Evolutionary conservation across 2,329 filamentous ascomycete species (phyloP), one percentile per base, ranked within the genome.

Genomic region (Fusarium sambucinum): DNA sequence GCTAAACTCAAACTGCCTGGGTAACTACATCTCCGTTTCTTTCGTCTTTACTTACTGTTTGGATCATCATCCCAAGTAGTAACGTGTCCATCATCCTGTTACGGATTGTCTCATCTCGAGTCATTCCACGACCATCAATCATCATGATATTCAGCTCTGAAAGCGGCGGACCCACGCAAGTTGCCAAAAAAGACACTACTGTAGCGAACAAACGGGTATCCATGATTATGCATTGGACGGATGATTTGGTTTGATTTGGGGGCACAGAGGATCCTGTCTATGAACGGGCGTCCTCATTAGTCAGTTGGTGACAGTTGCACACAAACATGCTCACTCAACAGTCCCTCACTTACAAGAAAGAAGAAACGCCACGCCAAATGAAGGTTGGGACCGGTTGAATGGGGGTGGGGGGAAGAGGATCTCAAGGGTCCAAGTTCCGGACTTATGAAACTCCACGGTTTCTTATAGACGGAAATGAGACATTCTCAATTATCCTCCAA

Each of bases 361-460:
- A 53, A 27, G 42, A 46, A 38, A 51, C 44, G 60, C 66, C 66
- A 69, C 50, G 35, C 37, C 32, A 40, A 40, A 47, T 42, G 50
- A 40, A 41, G 37, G 35, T 47, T 57, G 54, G 47, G n/a, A 21
- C 29, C 42, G 59, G 59, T 47, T 69, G 38, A 55, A 57, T 59
- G 59, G 67, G 66, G 71, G 62, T 52, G 55, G 56, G 52, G 52
- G 10, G 33, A 9, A 50, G 55, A 37, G 55, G 37, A 37, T 25
- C 42, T 37, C 33, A 27, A 48, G 37, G 41, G 55, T 55, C 40
- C 32, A 59, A 64, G 59, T 58, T 61, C 59, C 70, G 72, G 72
- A 69, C 52, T 51, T 65, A 56, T 56, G 60, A 74, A 74, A 74
- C 72, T 74, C 72, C 72, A 72, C 41, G 33, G 32, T 29, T n/a